Evolutionary conservation across 768 basidiomycete genomes (phyloP).

Genomic region (Suillus bovinus): DNA sequence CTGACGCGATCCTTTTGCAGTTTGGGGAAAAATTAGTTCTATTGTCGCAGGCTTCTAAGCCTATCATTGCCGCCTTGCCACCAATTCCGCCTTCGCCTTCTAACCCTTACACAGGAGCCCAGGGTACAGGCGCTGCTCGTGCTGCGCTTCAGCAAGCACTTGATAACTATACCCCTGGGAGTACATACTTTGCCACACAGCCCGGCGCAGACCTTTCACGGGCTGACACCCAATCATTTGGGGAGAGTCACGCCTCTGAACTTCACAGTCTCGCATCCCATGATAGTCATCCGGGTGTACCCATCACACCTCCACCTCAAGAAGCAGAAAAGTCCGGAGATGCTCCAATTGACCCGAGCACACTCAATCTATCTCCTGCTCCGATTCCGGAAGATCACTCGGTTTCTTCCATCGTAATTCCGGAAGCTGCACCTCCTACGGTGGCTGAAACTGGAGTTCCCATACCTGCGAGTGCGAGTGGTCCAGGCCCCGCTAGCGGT

Average conservation of each 20-base stretch:
- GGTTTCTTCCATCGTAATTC: slow-evolving; percentile 20
- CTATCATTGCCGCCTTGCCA: slow-evolving; percentile 64
- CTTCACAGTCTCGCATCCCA: slow-evolving; percentile 53
- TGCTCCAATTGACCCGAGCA: slow-evolving; percentile 22
- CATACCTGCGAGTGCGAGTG: slow-evolving; percentile 52
- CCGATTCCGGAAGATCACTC: slow-evolving; percentile 22
- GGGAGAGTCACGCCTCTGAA: slow-evolving; percentile 79
- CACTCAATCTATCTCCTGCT: slow-evolving; percentile 28
- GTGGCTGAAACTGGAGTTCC: slow-evolving; percentile 80
- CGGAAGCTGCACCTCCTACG: slow-evolving; percentile 56
- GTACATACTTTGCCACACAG: slow-evolving; percentile 51
- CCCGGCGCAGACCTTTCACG: slow-evolving; percentile 54
- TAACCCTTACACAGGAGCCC: slow-evolving; percentile 60
- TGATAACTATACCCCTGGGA: slow-evolving; percentile 75
- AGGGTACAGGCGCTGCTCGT: slow-evolving; percentile 66
- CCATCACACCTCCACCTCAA: slow-evolving; percentile 43
- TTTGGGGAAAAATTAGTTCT: slow-evolving; percentile 81
- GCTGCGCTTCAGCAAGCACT: slow-evolving; percentile 77
- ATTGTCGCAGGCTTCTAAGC: slow-evolving; percentile 67
- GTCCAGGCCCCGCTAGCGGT: slow-evolving; percentile 68
- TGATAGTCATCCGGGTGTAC: slow-evolving; percentile 35
- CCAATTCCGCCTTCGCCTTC: slow-evolving; percentile 58
- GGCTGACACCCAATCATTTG: slow-evolving; percentile 81
- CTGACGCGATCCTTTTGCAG: slow-evolving; percentile 36
- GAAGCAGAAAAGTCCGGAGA: slow-evolving; percentile 13